Evolutionary conservation across 2,329 filamentous ascomycete species (phyloP).

Genomic region (Penicillium occitanis): DNA sequence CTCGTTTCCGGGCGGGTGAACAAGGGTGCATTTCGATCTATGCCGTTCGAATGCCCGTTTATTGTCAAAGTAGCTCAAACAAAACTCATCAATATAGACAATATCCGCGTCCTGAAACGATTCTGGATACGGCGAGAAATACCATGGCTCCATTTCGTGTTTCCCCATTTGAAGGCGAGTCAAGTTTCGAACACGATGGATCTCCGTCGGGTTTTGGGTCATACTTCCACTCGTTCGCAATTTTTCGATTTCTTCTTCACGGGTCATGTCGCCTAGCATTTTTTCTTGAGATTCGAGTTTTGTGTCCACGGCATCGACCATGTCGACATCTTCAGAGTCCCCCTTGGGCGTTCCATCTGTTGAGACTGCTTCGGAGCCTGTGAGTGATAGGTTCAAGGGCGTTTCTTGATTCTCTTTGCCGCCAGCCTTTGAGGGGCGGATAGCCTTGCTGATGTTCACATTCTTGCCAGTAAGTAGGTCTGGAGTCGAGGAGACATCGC

Average conservation of each 20-base stretch:
- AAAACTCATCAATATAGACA: slow-evolving; percentile 97
- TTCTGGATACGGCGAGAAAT: slow-evolving; percentile 95
- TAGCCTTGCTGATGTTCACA: slow-evolving; percentile 46
- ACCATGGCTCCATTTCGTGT: slow-evolving; percentile 93
- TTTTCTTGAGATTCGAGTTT: slow-evolving; percentile 41
- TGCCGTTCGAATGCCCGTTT: slow-evolving; percentile 80
- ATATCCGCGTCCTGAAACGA: slow-evolving; percentile 83
- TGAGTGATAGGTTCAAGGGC: slow-evolving; percentile 33
- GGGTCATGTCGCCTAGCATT: slow-evolving; percentile 53
- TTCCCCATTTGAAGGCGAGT: slow-evolving; percentile 92
- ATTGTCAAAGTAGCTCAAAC: slow-evolving; percentile 84
- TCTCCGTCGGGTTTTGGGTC: slow-evolving; percentile 97
- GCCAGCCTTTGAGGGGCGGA: slow-evolving; percentile 56
- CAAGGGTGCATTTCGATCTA: slow-evolving; percentile 81
- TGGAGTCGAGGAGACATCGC: slow-evolving; percentile 59
- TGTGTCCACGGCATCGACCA: slow-evolving; percentile 40
- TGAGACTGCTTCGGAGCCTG: slow-evolving; percentile 39
- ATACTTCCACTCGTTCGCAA: slow-evolving; percentile 91
- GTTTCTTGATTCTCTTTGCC: slow-evolving; percentile 60
- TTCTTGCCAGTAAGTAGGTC: slow-evolving; percentile 53
- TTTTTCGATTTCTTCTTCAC: slow-evolving; percentile 92
- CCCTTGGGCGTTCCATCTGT: slow-evolving; percentile 42
- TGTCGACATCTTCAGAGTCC: slow-evolving; percentile 45
- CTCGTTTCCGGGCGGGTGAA: slow-evolving; percentile 94
- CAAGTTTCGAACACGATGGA: slow-evolving; percentile 92